Percentiles rank a stretch among this genome's conserved stretches.
phyloP scores from a whole-genome alignment of 495 filamentous ascomycete genomes.

The Chlorociboria aeruginascens region DNA sequence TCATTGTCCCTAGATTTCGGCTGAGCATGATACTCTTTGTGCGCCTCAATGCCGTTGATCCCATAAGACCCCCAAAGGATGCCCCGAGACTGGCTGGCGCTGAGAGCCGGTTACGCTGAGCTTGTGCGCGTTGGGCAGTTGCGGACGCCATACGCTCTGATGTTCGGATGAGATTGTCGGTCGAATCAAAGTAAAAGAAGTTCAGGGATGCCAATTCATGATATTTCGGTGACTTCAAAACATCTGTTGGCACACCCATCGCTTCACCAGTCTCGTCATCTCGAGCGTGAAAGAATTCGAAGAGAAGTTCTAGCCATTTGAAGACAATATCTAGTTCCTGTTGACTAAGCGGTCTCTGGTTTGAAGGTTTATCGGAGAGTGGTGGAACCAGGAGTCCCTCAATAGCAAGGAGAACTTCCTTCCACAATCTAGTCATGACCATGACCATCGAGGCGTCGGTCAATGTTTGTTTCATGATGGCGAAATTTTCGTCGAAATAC shows the following conservation, averaged over 20 bases:
- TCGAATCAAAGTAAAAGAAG: slow-evolving; percentile 96
- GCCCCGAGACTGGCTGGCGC: slow-evolving; percentile 50
- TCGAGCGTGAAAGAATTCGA: slow-evolving; percentile 88
- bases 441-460: slow-evolving; percentile 88
- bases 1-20: slow-evolving; percentile 93
- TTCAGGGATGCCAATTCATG: slow-evolving; percentile 91
- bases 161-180: slow-evolving; percentile 81
- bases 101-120: slow-evolving; percentile 57
- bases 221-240: slow-evolving; percentile 94
- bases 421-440: slow-evolving; percentile 98
- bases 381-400: slow-evolving; percentile 88
- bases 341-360: slow-evolving; percentile 73
- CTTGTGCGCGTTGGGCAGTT: slow-evolving; percentile 65
- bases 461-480: slow-evolving; percentile 93
- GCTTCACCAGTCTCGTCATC: slow-evolving; percentile 81
- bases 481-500: slow-evolving; percentile 99
- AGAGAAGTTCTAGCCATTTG: slow-evolving; percentile 84
- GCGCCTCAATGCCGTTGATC: slow-evolving; percentile 55
- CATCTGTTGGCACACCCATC: slow-evolving; percentile 76
- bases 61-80: slow-evolving; percentile 53
- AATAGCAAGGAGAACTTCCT: slow-evolving; percentile 86
- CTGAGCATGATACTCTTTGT: slow-evolving; percentile 93
- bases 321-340: slow-evolving; percentile 93
- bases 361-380: slow-evolving; percentile 87
- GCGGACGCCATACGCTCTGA: slow-evolving; percentile 92